These are phyloP conservation scores for Leptographium procerum DNA, from an alignment of 2,329 filamentous ascomycete genomes.

Conservation along the genomic window DNA sequence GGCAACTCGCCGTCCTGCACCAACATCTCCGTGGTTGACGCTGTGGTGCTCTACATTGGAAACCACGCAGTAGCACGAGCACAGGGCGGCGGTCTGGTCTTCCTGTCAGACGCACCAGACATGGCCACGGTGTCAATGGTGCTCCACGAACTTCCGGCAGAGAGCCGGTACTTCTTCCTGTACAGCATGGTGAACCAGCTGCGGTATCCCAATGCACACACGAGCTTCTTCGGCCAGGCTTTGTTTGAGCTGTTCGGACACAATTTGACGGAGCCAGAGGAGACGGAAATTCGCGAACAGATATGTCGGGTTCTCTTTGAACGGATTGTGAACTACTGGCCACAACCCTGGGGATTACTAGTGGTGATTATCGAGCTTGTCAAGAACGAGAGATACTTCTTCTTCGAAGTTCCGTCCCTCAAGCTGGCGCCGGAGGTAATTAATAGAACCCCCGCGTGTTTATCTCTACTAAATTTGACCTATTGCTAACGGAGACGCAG, in stretches of 20 bases:
- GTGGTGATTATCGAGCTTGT: slow-evolving; percentile 79
- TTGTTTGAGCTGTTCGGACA: slow-evolving; percentile 76
- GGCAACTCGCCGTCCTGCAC: slow-evolving; percentile 57
- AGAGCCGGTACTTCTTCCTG: slow-evolving; percentile 75
- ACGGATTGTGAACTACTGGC: slow-evolving; percentile 76
- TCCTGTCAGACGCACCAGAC: slow-evolving; percentile 54
- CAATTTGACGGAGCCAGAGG: slow-evolving; percentile 62
- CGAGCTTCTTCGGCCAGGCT: slow-evolving; percentile 82
- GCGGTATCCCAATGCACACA: slow-evolving; percentile 79
- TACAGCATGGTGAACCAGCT: slow-evolving; percentile 83
- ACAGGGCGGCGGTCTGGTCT: slow-evolving; percentile 50
- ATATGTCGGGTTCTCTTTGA: slow-evolving; percentile 84
- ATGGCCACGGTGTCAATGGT: slow-evolving; percentile 65
- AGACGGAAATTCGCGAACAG: slow-evolving; percentile 75
- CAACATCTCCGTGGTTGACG: slow-evolving; percentile 63
- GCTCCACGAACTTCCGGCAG: slow-evolving; percentile 60
- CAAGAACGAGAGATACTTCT: slow-evolving; percentile 81
- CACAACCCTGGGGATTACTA: slow-evolving; percentile 91
- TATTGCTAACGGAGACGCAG: slow-evolving; percentile 11
- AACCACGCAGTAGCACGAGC: slow-evolving; percentile 55
- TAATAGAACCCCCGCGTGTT: neutral
- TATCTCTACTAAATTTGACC: neutral
- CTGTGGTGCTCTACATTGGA: slow-evolving; percentile 73
- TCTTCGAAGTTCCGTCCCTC: slow-evolving; percentile 89
- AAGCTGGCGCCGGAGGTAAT: slow-evolving; percentile 78